Conservation (phyloP, 2,329 filamentous ascomycete species). For the Coniochaeta hoffmannii region DNA sequence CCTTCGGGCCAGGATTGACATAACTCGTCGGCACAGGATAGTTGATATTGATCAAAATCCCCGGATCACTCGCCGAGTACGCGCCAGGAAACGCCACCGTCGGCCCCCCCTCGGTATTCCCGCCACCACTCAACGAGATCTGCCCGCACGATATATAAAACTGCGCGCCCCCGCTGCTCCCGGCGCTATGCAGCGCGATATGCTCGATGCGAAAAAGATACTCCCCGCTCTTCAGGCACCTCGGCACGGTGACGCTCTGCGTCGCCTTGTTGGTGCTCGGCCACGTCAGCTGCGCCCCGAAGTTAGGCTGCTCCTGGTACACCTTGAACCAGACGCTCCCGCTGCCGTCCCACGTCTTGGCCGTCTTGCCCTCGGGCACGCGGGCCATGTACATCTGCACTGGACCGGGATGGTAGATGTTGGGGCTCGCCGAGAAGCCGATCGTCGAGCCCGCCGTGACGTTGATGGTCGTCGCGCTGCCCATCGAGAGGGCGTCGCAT, state of each 20-base stretch:
- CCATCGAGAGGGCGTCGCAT: constrained; percentile 18
- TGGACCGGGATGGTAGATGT: constrained; percentile 30
- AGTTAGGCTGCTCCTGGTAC: constrained; percentile 21
- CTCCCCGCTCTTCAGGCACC: constrained; percentile 22
- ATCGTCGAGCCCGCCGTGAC: constrained; percentile 30
- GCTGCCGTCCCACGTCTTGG: constrained; percentile 22
- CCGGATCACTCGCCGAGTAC: constrained; percentile 20
- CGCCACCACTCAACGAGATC: constrained; percentile 21
- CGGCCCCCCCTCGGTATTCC: constrained; percentile 16
- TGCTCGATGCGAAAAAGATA: constrained; percentile 28
- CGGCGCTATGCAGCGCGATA: constrained; percentile 25
- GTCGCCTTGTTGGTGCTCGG: constrained; percentile 4
- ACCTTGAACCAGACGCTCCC: constrained; percentile 31
- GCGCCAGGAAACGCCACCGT: constrained; percentile 23
- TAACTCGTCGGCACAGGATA: constrained; percentile 2
- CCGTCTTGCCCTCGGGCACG: constrained; percentile 24
- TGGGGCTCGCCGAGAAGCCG: constrained; percentile 28
- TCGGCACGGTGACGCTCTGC: constrained; percentile 24
- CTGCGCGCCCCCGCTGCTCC: constrained; percentile 22
- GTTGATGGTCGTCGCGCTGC: constrained; percentile 20
- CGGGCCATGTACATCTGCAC: constrained; percentile 29
- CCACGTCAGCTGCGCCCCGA: constrained; percentile 11
- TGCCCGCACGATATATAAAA: constrained; percentile 24
- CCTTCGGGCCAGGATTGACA: not conserved
- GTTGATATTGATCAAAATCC: constrained; percentile 7